Conservation (phyloP, 2,329 filamentous ascomycete genomes). For the Colletotrichum somersetense region DNA sequence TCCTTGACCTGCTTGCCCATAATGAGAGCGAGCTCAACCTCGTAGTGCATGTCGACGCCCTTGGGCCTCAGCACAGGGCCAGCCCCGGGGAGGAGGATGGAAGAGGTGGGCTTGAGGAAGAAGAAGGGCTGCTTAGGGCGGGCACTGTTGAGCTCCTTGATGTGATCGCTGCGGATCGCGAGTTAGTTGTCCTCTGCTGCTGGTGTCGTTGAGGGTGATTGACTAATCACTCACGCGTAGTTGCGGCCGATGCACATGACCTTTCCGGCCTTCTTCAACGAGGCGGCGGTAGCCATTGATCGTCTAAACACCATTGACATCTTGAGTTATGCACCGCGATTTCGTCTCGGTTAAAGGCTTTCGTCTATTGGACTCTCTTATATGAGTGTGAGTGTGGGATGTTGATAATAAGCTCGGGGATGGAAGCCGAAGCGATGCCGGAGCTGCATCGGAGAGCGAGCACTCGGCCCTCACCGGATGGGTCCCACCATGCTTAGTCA, state of each 20-base stretch:
- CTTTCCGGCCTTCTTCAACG: slow-evolving; percentile 72
- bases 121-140: slow-evolving; percentile 97
- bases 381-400: background rate
- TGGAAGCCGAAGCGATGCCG: slow-evolving; percentile 27
- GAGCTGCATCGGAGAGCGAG: slow-evolving; percentile 32
- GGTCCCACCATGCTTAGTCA: slow-evolving; percentile 3
- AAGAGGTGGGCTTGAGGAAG: slow-evolving; percentile 94
- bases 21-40: slow-evolving; percentile 92
- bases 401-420: slow-evolving; percentile 9
- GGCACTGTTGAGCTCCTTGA: slow-evolving; percentile 88
- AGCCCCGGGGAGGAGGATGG: slow-evolving; percentile 82
- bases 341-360: background rate
- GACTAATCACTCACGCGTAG: slow-evolving; percentile 79
- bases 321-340: background rate
- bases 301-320: slow-evolving; percentile 53
- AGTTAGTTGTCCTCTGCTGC: slow-evolving; percentile 44
- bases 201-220: slow-evolving; percentile 44
- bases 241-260: slow-evolving; percentile 95
- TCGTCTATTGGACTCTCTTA: background rate
- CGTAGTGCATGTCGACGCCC: slow-evolving; percentile 90
- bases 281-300: slow-evolving; percentile 57
- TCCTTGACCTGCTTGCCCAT: slow-evolving; percentile 86
- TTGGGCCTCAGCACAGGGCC: slow-evolving; percentile 86
- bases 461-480: slow-evolving; percentile 10
- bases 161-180: slow-evolving; percentile 77